Conservation (phyloP, 2,329 filamentous ascomycete species). For the Aureobasidium sp. region DNA sequence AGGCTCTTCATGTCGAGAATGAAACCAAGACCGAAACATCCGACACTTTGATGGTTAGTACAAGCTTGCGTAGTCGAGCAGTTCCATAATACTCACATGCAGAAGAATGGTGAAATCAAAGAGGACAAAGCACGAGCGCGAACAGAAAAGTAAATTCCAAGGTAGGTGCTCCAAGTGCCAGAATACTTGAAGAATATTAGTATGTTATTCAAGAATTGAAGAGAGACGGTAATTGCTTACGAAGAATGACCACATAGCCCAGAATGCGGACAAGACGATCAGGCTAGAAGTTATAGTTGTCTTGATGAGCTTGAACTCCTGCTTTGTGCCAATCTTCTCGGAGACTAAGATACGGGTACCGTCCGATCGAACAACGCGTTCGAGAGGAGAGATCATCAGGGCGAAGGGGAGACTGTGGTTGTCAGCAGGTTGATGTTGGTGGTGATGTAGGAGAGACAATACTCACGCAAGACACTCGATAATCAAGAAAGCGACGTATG, state of each 20-base stretch:
- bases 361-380: constrained; percentile 37
- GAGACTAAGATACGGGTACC: constrained; percentile 18
- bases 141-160: constrained; percentile 7
- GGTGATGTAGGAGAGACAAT: background rate
- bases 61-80: too few relatives aligned
- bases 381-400: constrained; percentile 38
- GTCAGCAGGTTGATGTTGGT: background rate
- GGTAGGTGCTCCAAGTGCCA: constrained; percentile 9
- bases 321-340: constrained; percentile 2
- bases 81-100: background rate
- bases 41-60: constrained; percentile 31
- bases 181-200: background rate
- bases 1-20: constrained; percentile 59
- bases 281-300: constrained; percentile 5
- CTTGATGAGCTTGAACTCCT: constrained; percentile 10
- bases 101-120: constrained; percentile 9
- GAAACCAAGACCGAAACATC: constrained; percentile 42
- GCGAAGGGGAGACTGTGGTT: constrained; percentile 31
- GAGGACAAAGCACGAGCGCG: constrained; percentile 7
- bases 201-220: too few relatives aligned
- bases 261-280: background rate
- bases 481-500: constrained; percentile 40
- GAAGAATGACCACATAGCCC: constrained; percentile 11
- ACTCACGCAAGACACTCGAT: constrained; percentile 35
- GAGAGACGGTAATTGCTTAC: background rate